Base-by-base conservation (phyloP, 495 filamentous ascomycete genomes). In the Aspergillus homomorphus region DNA sequence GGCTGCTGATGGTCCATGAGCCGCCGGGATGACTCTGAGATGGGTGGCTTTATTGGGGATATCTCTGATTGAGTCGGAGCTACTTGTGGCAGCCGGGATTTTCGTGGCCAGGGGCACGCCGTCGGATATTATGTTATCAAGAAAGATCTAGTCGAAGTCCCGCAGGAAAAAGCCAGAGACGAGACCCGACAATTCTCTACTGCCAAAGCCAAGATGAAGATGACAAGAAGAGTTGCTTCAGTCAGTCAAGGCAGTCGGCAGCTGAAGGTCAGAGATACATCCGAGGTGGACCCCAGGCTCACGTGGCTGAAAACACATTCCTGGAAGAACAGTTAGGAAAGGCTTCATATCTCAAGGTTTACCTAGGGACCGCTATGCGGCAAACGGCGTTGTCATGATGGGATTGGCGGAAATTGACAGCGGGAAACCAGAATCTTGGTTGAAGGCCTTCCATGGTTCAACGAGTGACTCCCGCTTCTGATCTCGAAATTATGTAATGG, bases 21-120 rank as follows among this genome's bases (percentile, higher is more conserved):
- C 53, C 21, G 56, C 61, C 4, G 7, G 43, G 14, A 59, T 33
- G 12, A 56, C 56, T 22, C 53, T 44, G 12, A 59, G 23, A 1
- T 53, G 61, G 10, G 53, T 44, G 20, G 33, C 43, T 42, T 63
- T 48, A 44, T 59, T 45, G 23, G 59, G 38, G 9, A 15, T 10
- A 15, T 52, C 33, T n/a, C 30, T 12, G 43, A 44, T 41, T 8
- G 54, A 49, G 19, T 30, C 46, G 12, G 45, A 46, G n/a, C 30
- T 21, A 7, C 44, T 23, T 21, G 56, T 30, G 12, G 52, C 33
- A 12, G 45, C 21, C 14, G 56, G 12, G n/a, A 58, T 58, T 30
- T 58, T 46, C 15, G 61, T 26, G 24, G 50, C 56, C 20, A 52
- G n/a, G 16, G 50, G 43, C 14, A 44, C 22, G 22, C 3, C 38